Evolutionary conservation across 768 basidiomycete species (phyloP), one percentile per base, ranked within the genome.

Genomic region (Leccinellum rugosiceps): DNA sequence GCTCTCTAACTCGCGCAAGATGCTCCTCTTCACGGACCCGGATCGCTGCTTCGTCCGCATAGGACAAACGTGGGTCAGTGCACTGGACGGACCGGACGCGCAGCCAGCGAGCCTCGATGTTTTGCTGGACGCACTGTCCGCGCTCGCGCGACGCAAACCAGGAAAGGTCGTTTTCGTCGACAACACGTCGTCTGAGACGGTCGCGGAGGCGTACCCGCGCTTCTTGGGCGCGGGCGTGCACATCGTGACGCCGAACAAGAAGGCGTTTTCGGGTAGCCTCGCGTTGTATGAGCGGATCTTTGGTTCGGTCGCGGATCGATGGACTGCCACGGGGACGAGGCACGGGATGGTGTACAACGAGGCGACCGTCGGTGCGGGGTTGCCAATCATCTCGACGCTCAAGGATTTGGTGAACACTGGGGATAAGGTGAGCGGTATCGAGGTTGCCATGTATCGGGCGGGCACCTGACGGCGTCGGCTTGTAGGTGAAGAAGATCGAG

Each of bases 181-280:
- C 73, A 96, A 94, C 71, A 98, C 97, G 0, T 90, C 94, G 1
- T 88, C 90, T 32, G 88, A 92, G 38, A 79, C 77, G 14, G 83
- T 98, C 19, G 95, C 96, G 2, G 76, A 77, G 23, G 66, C 87
- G 53, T 99, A 98, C 72, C 93, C 97, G 0, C 74, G 76, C 35
- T 89, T 94, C 75, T 75, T 98, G 45, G 75, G 77, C 50, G 81
- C 81, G 4, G 94, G 95, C 3, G 82, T 98, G 58, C 83, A 87
- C 67, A 84, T 99, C 64, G 85, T 96, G 47, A 99, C 97, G 1
- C 96, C 97, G 15, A 99, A 98, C 80, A 99, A 99, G 75, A 98
- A 98, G 75, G 97, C 90, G 1, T 93, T 87, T 68, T 95, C 93
- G 14, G 87, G 88, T 0, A 77, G 83, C 19, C 75, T 85, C 28